Conservation (phyloP, 1,284 basidiomycete genomes). For the Volvariella surrecta region DNA sequence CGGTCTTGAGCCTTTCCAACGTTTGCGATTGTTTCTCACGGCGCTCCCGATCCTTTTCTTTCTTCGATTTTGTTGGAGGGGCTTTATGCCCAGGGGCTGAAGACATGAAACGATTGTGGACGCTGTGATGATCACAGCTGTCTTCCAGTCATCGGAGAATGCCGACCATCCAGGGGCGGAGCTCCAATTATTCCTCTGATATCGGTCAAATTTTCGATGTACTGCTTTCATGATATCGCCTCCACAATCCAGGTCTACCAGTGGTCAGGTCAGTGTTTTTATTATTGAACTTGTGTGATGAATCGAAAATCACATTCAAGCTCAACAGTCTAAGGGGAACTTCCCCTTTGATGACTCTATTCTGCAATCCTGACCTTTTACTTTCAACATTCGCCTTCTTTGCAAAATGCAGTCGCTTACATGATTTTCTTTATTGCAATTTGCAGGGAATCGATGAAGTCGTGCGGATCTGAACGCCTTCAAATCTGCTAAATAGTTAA, state of each 20-base stretch:
- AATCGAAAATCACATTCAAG: conserved; percentile 60
- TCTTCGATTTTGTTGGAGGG: conserved; percentile 21
- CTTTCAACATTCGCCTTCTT: conserved; percentile 8
- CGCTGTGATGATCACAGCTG: not conserved
- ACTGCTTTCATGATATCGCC: too few relatives aligned
- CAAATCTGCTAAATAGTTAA: too few relatives aligned
- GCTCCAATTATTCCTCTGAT: conserved; percentile 4
- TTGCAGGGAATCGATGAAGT: too few relatives aligned
- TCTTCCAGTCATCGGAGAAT: not conserved
- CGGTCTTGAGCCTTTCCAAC: conserved; percentile 72
- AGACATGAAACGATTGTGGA: conserved; percentile 14
- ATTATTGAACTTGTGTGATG: conserved; percentile 29
- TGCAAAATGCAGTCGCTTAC: too few relatives aligned
- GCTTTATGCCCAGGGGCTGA: conserved; percentile 16
- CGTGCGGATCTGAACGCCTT: too few relatives aligned
- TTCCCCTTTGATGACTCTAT: conserved; percentile 44
- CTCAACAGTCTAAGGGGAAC: conserved; percentile 60
- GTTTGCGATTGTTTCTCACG: conserved; percentile 16
- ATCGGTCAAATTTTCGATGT: too few relatives aligned
- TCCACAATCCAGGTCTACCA: too few relatives aligned
- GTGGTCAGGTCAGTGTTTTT: not conserved
- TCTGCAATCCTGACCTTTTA: conserved; percentile 54
- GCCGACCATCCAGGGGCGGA: conserved; percentile 7
- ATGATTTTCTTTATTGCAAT: too few relatives aligned
- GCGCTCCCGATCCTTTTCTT: conserved; percentile 20